Evolutionary conservation across 2,329 filamentous ascomycete species (phyloP), one percentile per base, ranked within the genome.

Genomic region (Ophiostoma angusticollis): DNA sequence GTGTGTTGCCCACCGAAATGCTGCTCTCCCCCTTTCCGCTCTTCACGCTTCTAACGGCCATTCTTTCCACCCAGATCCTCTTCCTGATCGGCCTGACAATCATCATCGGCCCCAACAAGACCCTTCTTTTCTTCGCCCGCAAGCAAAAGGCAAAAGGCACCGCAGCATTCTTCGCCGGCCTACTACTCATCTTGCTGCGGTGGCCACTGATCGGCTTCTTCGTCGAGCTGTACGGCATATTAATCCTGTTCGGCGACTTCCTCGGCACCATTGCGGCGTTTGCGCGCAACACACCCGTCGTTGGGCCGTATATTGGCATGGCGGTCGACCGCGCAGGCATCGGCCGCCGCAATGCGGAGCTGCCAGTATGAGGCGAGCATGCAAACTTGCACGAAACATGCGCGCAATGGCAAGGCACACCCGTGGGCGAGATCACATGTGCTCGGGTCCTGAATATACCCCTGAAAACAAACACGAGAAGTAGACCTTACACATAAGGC

Each of bases 71-170:
- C 22, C 53, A 93, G 85, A 93, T 98, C 60, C 85, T 98, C 59
- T 96, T 98, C 70, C 76, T 98, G 39, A 84, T 94, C 64, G 91
- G 91, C 58, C 76, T 98, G 19, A 93, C 87, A 22, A 81, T 96
- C 43, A 93, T 96, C 53, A 94, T 98, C 63, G 91, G 91, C 31
- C 74, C 84, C 18, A 74, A 82, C 59, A 95, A 95, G 58, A 96
- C 91, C 0, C 68, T 89, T 47, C 68, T 82, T 57, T 98, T 98
- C 76, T 98, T 98, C 67, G 84, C 86, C 37, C 81, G 91, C 45
- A 80, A 78, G 51, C 85, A 95, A 57, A 98, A 98, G 62, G 74
- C 84, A 53, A 86, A 86, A 56, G 91, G 91, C 47, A 95, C 85
- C 1, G 79, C 78, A 5, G 87, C 87, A 13, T 98, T 98, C 64